Percentiles rank a stretch among this genome's conserved stretches.
Conservation (phyloP, 768 basidiomycete species). For the Rhizopogon vinicolor region DNA sequence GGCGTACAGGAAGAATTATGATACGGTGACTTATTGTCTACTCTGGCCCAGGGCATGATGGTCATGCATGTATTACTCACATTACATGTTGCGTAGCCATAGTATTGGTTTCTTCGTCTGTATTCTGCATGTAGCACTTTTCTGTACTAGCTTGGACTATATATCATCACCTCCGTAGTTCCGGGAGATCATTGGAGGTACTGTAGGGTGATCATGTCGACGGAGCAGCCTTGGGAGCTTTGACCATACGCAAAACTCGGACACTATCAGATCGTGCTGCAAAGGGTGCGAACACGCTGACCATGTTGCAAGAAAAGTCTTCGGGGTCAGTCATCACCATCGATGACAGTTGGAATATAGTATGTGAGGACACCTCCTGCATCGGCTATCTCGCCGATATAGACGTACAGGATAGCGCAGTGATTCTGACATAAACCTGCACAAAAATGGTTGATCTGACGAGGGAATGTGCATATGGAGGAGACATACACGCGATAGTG, state of each 20-base stretch:
- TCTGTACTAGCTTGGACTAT: neutral
- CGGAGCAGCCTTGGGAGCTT: neutral
- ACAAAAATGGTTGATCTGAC: neutral
- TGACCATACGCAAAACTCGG: neutral
- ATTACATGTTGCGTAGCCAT: neutral
- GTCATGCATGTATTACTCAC: neutral
- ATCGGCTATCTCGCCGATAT: slow-evolving; percentile 75
- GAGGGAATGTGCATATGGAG: neutral
- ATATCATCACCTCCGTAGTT: neutral
- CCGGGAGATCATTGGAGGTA: neutral
- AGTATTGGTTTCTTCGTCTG: neutral
- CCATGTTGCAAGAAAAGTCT: neutral
- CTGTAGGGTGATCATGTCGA: no score
- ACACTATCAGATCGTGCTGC: neutral
- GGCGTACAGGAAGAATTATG: neutral
- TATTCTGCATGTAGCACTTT: neutral
- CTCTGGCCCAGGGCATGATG: neutral
- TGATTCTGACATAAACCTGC: slow-evolving; percentile 78
- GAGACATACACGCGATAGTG: slow-evolving; percentile 76
- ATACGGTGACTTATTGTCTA: neutral
- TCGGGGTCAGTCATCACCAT: slow-evolving; percentile 35
- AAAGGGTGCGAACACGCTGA: neutral
- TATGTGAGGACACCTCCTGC: slow-evolving; percentile 85
- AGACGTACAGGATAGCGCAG: slow-evolving; percentile 85
- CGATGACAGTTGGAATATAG: slow-evolving; percentile 77